Conservation (phyloP, 2,329 filamentous ascomycete species). For the Tolypocladium guangdongense region DNA sequence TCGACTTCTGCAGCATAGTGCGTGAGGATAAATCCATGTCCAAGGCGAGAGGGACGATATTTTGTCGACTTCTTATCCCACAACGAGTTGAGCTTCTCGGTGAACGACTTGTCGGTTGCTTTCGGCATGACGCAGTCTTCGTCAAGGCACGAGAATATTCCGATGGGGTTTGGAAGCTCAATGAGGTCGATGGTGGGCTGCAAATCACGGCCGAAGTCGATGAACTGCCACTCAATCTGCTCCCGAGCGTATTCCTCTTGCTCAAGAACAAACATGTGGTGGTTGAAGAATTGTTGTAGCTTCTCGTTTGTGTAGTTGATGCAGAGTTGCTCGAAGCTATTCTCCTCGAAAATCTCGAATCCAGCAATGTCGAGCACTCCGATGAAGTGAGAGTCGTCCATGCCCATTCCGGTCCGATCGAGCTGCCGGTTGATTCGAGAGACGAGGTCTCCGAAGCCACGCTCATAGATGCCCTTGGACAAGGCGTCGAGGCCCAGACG, state of each 20-base stretch:
- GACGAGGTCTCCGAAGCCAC: conserved; percentile 87
- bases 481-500: conserved; percentile 81
- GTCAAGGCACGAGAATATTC: conserved; percentile 95
- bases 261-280: conserved; percentile 99
- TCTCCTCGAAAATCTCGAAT: conserved; percentile 96
- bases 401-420: conserved; percentile 70
- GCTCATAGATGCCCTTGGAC: conserved; percentile 95
- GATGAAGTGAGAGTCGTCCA: conserved; percentile 91
- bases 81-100: conserved; percentile 89
- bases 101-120: conserved; percentile 92
- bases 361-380: conserved; percentile 97
- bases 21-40: conserved; percentile 88
- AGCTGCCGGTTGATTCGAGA: conserved; percentile 84
- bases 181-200: conserved; percentile 98
- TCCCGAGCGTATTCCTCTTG: conserved; percentile 97
- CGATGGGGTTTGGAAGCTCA: conserved; percentile 90
- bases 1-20: conserved; percentile 98
- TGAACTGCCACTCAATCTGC: conserved; percentile 99
- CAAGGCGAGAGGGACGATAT: conserved; percentile 78
- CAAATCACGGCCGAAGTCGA: conserved; percentile 93
- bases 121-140: conserved; percentile 99
- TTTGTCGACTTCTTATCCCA: conserved; percentile 96
- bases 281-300: conserved; percentile 98
- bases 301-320: conserved; percentile 99
- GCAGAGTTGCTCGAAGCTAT: conserved; percentile 97